Evolutionary conservation across 2,329 filamentous ascomycete genomes (phyloP), one percentile per base, ranked within the genome.

Genomic region (Aspergillus sergii): DNA sequence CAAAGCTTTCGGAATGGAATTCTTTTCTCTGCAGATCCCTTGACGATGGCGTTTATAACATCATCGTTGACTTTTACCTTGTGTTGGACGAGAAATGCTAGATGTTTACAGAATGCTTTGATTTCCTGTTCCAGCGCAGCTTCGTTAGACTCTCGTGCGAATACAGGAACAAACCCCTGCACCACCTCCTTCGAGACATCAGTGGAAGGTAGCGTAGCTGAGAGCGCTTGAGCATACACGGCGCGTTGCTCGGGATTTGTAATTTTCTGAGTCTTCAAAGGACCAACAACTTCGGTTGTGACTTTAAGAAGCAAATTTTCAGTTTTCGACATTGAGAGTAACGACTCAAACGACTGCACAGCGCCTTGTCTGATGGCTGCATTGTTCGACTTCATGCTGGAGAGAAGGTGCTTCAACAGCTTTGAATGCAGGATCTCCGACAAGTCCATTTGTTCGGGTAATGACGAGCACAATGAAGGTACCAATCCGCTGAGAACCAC

Each of bases 311-410:
- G 79, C 5, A 84, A 77, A 4, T 81, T 76, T 7, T 83, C 78
- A 41, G 83, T 81, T 66, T 92, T 85, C 68, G 88, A 91, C 68
- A 86, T 85, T 48, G 80, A 76, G 34, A 92, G 86, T n/a, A 94
- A 82, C 11, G 86, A 85, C 67, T 85, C 84, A 75, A 98, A 97
- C 9, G 91, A 91, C 45, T 85, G 83, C 26, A 94, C 80, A 10
- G 92, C 91, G 28, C 93, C 93, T 65, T 86, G 86, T 61, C 94
- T 89, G 65, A 97, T 92, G 2, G 79, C 79, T 16, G 87, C 81
- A 75, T 97, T 98, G 72, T 91, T 94, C 1, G 95, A 98, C 78
- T 96, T 97, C 76, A 94, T 84, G 74, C 93, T 97, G 46, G 93
- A 89, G n/a, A 98, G 80, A 14, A 99, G 82, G 7, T 93, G 92